A percentile compares a stretch with the other conserved stretches of the same genome.
Conservation (phyloP, 176 grass and related monocot genomes). For the Puccinellia tenuiflora region DNA sequence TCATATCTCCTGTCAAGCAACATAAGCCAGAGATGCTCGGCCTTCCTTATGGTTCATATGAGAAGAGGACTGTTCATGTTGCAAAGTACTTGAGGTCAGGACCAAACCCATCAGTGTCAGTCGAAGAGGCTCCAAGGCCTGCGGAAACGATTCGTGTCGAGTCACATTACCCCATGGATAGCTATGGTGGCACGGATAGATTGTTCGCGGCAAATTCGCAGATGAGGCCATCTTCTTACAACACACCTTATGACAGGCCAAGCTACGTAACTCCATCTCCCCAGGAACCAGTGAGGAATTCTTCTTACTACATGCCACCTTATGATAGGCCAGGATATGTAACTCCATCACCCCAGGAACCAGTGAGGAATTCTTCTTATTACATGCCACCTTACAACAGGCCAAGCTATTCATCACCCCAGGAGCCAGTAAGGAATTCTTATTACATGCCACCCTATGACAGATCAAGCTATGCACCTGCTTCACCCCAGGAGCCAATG, state of each 20-base stretch:
- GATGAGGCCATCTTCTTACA: slow-evolving; percentile 40
- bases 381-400: slow-evolving; percentile 40
- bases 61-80: slow-evolving; percentile 65
- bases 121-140: slow-evolving; percentile 55
- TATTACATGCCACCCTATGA: slow-evolving; percentile 41
- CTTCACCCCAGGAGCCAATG: slow-evolving; percentile 51
- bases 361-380: slow-evolving; percentile 63
- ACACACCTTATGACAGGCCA: slow-evolving; percentile 42
- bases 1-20: slow-evolving; percentile 52
- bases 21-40: slow-evolving; percentile 55
- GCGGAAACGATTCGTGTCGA: slow-evolving; percentile 62
- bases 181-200: slow-evolving; percentile 40
- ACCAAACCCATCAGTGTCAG: slow-evolving; percentile 63
- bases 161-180: slow-evolving; percentile 57
- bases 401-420: slow-evolving; percentile 42
- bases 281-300: slow-evolving; percentile 56
- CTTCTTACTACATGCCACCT: slow-evolving; percentile 45
- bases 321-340: slow-evolving; percentile 47
- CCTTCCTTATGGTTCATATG: slow-evolving; percentile 54
- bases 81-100: slow-evolving; percentile 67
- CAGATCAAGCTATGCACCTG: slow-evolving; percentile 35
- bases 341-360: slow-evolving; percentile 48
- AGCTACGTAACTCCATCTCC: slow-evolving; percentile 39
- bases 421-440: slow-evolving; percentile 62
- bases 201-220: slow-evolving; percentile 18